These are phyloP conservation scores for Peronosclerospora sorghi DNA, from an alignment of 352 stramenopile species.

Conservation along the genomic window DNA sequence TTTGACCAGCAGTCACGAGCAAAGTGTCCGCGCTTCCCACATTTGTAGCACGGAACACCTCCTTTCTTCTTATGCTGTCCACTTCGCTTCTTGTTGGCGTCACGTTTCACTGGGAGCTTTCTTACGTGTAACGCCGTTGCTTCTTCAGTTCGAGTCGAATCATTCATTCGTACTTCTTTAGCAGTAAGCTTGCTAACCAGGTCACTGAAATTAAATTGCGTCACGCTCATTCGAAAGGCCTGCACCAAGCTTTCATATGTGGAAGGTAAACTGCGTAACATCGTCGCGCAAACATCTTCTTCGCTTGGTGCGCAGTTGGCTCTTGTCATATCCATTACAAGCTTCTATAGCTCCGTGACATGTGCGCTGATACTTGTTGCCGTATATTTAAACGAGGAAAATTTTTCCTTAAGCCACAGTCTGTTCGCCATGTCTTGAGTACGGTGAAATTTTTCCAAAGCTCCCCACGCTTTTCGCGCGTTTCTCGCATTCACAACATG, in stretches of 20 bases:
- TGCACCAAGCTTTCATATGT: neutral
- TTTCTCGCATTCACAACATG: neutral
- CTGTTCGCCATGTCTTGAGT: neutral
- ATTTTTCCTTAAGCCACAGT: neutral
- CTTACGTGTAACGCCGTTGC: neutral
- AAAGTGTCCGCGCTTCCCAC: neutral
- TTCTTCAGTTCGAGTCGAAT: neutral
- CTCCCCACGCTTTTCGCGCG: neutral
- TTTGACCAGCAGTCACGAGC: no score
- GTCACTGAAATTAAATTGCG: neutral
- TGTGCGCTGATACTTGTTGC: neutral
- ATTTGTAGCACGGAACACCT: neutral
- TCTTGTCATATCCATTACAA: neutral
- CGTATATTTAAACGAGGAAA: neutral
- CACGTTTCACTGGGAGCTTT: neutral
- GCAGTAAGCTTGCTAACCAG: neutral
- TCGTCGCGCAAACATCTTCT: neutral
- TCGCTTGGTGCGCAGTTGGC: neutral
- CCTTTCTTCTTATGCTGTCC: neutral
- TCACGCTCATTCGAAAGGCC: neutral
- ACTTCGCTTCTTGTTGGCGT: neutral
- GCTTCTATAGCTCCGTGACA: neutral
- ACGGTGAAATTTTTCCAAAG: neutral
- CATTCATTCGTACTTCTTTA: neutral
- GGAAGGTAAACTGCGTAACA: neutral